These are phyloP conservation scores for Helicosporidium sp. DNA, from an alignment of 139 green algal species.

Conservation along the genomic window DNA sequence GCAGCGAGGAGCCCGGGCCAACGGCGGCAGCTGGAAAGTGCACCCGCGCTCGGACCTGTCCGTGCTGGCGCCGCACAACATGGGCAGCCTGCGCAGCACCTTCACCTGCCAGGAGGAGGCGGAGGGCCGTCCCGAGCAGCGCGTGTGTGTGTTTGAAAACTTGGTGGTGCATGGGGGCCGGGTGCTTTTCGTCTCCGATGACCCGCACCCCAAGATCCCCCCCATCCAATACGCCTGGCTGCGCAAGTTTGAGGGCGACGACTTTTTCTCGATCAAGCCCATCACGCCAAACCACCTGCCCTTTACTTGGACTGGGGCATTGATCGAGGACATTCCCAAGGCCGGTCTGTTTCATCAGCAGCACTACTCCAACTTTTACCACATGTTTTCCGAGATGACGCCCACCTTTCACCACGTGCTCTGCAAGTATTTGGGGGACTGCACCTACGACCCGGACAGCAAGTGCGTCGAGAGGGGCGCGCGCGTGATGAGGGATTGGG, in stretches of 20 bases:
- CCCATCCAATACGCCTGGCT: slow-evolving; percentile 2
- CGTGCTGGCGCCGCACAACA: too few relatives aligned
- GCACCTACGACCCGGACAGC: slow-evolving; percentile 1
- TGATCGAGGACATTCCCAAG: background rate
- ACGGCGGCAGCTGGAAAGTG: too few relatives aligned
- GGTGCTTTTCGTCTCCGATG: background rate
- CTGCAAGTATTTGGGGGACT: slow-evolving; percentile 3
- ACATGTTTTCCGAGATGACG: slow-evolving; percentile 5
- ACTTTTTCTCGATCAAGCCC: background rate
- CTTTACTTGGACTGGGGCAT: slow-evolving; percentile 1
- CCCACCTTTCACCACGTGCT: slow-evolving; percentile 1
- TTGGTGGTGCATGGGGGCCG: background rate
- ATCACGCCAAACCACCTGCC: background rate
- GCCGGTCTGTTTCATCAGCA: slow-evolving; percentile 2
- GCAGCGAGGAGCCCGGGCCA: too few relatives aligned
- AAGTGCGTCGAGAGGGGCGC: background rate
- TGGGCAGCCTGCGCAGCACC: too few relatives aligned
- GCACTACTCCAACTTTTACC: slow-evolving; percentile 6
- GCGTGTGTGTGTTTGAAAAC: slow-evolving; percentile 1
- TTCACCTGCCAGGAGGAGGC: background rate
- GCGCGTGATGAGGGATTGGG: too few relatives aligned
- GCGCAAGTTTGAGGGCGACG: slow-evolving; percentile 2
- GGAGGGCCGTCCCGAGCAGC: background rate
- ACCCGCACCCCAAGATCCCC: background rate
- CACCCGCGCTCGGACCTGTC: too few relatives aligned